Conservation (phyloP, 139 green algal genomes). For the Chlamydomonas sp. region DNA sequence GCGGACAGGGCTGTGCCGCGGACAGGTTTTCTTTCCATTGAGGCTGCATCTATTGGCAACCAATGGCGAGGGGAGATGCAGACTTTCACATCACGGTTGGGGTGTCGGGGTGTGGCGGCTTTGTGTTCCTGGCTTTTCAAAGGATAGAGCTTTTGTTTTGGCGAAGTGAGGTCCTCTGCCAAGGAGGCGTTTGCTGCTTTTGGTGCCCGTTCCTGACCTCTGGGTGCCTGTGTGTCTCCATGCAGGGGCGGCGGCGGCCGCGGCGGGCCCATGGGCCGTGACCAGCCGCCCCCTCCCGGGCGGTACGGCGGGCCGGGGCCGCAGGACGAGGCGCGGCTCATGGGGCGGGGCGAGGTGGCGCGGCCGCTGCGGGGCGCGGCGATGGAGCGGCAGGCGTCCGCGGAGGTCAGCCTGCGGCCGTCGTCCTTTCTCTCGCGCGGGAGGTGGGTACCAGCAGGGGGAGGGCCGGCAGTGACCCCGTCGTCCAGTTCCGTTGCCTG, state of each 20-base stretch:
- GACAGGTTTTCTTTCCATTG: not conserved
- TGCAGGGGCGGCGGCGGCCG: slow-evolving; percentile 3
- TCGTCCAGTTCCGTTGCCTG: too few relatives aligned
- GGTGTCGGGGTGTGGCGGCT: too few relatives aligned
- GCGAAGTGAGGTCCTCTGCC: too few relatives aligned
- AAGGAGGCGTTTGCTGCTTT: too few relatives aligned
- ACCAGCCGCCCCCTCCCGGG: slow-evolving; percentile 15
- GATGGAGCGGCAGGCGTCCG: slow-evolving; percentile 21
- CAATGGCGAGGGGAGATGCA: too few relatives aligned
- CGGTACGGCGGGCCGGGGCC: not conserved
- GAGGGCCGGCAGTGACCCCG: not conserved
- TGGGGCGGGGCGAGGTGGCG: slow-evolving; percentile 33
- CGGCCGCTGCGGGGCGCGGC: slow-evolving; percentile 4
- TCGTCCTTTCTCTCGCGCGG: slow-evolving; percentile 15
- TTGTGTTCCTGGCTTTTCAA: too few relatives aligned
- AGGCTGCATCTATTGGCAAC: too few relatives aligned
- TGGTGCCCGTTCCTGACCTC: too few relatives aligned
- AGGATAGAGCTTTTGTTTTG: too few relatives aligned
- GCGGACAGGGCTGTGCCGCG: too few relatives aligned
- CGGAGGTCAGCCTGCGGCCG: slow-evolving; percentile 25
- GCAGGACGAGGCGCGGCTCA: slow-evolving; percentile 27
- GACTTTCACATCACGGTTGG: too few relatives aligned
- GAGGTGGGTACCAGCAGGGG: not conserved
- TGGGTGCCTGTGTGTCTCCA: not conserved
- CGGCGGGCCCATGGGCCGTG: slow-evolving; percentile 11